phyloP scores from a whole-genome alignment of 2,329 filamentous ascomycete species.

The Phyllosticta citribraziliensis region DNA sequence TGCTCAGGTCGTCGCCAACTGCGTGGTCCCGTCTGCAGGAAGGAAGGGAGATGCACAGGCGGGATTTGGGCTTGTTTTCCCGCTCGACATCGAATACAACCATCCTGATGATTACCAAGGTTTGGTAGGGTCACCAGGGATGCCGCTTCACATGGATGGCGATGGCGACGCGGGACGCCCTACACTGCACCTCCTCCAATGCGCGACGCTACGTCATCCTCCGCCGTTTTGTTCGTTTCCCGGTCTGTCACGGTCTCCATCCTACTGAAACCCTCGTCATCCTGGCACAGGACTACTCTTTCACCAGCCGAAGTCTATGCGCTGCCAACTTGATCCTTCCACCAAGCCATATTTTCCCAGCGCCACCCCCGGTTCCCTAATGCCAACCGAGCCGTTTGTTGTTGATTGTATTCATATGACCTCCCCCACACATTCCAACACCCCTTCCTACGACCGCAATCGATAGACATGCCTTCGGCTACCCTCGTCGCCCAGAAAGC shows the following conservation, averaged over 20 bases:
- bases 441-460: neutral
- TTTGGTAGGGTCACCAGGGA: neutral
- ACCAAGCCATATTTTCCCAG: neutral
- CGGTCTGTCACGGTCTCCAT: neutral
- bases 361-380: neutral
- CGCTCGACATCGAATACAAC: neutral
- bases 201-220: neutral
- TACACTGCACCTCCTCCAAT: neutral
- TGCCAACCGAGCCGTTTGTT: neutral
- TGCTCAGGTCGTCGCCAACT: neutral
- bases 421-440: neutral
- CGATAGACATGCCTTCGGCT: constrained; percentile 2
- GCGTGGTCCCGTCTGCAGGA: neutral
- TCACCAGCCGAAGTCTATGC: neutral
- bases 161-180: neutral
- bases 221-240: neutral
- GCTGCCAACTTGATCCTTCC: neutral
- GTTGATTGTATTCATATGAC: neutral
- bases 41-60: neutral
- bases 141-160: neutral
- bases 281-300: neutral
- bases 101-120: neutral
- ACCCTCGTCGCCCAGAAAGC: constrained; percentile 11
- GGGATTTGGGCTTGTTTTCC: neutral
- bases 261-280: neutral